A percentile compares a stretch with the other conserved stretches of the same genome.
Conservation (phyloP, 371 early-diverging fungal genomes). For the Rhizopus arrhizus region DNA sequence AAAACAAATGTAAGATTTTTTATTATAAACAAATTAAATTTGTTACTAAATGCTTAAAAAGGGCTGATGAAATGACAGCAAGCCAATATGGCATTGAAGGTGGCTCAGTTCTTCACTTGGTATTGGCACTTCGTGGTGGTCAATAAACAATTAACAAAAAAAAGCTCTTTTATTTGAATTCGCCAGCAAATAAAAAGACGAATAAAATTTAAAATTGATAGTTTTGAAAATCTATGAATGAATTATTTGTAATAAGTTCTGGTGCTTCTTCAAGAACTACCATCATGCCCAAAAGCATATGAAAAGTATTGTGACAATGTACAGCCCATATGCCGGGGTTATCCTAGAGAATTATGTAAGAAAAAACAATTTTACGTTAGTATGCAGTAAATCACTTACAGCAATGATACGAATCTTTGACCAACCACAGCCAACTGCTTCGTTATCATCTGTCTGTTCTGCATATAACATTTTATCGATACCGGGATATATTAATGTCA, state of each 20-base stretch:
- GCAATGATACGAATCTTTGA: constrained; percentile 44
- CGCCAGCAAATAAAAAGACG: not conserved
- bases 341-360: constrained; percentile 27
- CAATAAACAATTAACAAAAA: constrained; percentile 9
- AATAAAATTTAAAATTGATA: not conserved
- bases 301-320: constrained; percentile 48
- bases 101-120: constrained; percentile 95
- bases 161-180: not conserved
- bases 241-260: constrained; percentile 22
- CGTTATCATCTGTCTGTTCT: constrained; percentile 5
- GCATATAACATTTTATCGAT: constrained; percentile 22
- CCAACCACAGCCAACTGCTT: constrained; percentile 46
- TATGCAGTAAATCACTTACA: constrained; percentile 27
- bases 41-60: constrained; percentile 26
- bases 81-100: constrained; percentile 79
- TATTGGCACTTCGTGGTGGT: constrained; percentile 98
- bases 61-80: constrained; percentile 87
- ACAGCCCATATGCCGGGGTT: constrained; percentile 52
- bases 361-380: not conserved
- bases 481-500: constrained; percentile 40
- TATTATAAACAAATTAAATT: not conserved
- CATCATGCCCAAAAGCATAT: constrained; percentile 53
- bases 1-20: constrained; percentile 81
- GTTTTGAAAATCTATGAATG: constrained; percentile 1
- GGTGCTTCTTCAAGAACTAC: constrained; percentile 46